phyloP scores from a whole-genome alignment of 2,329 filamentous ascomycete genomes.

The Dothideomycetidae sp. region DNA sequence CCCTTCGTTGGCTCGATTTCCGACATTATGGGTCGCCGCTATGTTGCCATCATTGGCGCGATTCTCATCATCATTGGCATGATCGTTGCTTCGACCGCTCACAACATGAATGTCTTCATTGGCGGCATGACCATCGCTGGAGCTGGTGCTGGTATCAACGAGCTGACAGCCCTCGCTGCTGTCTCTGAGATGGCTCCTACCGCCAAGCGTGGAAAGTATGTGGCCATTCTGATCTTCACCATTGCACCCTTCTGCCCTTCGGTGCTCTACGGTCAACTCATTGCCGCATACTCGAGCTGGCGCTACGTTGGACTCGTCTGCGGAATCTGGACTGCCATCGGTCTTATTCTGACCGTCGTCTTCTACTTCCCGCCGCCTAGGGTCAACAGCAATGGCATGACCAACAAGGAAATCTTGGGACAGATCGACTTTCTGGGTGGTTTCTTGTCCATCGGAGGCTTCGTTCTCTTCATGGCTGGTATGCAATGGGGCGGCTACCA shows the following conservation, averaged over 20 bases:
- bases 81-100: constrained; percentile 43
- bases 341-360: constrained; percentile 36
- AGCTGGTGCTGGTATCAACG: constrained; percentile 51
- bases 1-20: constrained; percentile 54
- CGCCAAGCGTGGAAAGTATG: constrained; percentile 48
- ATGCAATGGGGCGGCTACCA: constrained; percentile 19
- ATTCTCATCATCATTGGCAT: constrained; percentile 43
- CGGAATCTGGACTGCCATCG: constrained; percentile 37
- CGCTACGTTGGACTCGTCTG: constrained; percentile 41
- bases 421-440: constrained; percentile 40
- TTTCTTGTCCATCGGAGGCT: constrained; percentile 34
- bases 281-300: constrained; percentile 36
- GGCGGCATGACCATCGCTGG: constrained; percentile 48
- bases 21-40: constrained; percentile 48
- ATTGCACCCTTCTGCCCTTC: constrained; percentile 50
- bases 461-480: constrained; percentile 39
- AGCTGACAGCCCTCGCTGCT: constrained; percentile 53
- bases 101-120: constrained; percentile 48
- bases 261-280: constrained; percentile 47
- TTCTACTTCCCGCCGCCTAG: constrained; percentile 42
- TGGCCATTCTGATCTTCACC: constrained; percentile 45
- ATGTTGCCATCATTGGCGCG: constrained; percentile 43
- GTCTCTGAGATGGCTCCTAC: constrained; percentile 55
- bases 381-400: constrained; percentile 28
- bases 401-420: constrained; percentile 27